Percentiles rank a stretch among this genome's conserved stretches.
Conservation (phyloP, 1,284 basidiomycete species). For the Polyporus tsugae region DNA sequence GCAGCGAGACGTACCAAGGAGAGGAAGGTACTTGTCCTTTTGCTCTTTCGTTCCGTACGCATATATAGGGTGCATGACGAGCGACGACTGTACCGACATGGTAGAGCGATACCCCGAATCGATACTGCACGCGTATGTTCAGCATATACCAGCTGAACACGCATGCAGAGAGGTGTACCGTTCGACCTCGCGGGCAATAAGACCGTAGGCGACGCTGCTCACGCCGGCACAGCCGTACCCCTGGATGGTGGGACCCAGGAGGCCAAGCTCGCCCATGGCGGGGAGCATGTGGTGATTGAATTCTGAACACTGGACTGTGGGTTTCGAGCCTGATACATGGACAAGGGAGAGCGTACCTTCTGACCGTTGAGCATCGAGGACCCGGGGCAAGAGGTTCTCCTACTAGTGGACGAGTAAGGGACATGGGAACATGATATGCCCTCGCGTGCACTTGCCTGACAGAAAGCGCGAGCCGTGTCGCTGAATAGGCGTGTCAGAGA, state of each 20-base stretch:
- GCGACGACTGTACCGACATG: slow-evolving; percentile 95
- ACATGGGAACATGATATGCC: not conserved
- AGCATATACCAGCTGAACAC: not conserved
- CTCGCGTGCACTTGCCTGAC: slow-evolving; percentile 61
- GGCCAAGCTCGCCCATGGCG: slow-evolving; percentile 93
- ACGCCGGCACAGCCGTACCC: slow-evolving; percentile 97
- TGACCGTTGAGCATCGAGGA: slow-evolving; percentile 87
- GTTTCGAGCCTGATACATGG: not conserved
- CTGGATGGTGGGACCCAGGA: slow-evolving; percentile 91
- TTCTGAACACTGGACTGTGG: slow-evolving; percentile 50
- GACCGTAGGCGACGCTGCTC: slow-evolving; percentile 90
- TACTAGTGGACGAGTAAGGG: slow-evolving; percentile 42
- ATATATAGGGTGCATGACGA: slow-evolving; percentile 98
- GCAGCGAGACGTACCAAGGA: slow-evolving; percentile 62
- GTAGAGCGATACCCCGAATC: slow-evolving; percentile 97
- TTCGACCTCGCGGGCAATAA: slow-evolving; percentile 95
- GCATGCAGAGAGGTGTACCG: slow-evolving; percentile 56
- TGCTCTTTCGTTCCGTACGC: slow-evolving; percentile 92
- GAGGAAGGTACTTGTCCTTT: slow-evolving; percentile 91
- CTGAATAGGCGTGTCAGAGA: slow-evolving; percentile 46
- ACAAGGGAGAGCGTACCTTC: slow-evolving; percentile 65
- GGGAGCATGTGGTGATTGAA: slow-evolving; percentile 84
- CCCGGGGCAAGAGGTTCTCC: slow-evolving; percentile 86
- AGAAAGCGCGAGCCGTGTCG: slow-evolving; percentile 87
- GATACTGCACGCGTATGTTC: slow-evolving; percentile 59